Evolutionary conservation across 352 stramenopile species (phyloP), one percentile per base, ranked within the genome.

Genomic region (Proteromonas lacertae): DNA sequence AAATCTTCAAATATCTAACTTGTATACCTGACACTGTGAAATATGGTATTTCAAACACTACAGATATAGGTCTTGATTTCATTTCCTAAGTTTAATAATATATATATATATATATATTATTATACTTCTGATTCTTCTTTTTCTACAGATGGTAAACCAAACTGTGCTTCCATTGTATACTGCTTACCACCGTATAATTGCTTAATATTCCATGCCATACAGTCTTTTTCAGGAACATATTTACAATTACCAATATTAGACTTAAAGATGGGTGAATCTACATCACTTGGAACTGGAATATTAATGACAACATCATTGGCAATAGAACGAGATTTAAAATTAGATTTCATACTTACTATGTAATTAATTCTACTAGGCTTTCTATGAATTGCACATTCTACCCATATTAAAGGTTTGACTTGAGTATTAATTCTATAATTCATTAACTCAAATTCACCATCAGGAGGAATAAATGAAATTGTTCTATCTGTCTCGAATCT

Each of bases 221-320:
- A 72, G 55, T 99, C 80, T 39, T 83, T 78, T 53, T 96, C 86
- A 0, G 88, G 86, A 23, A 96, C 64, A 46, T 99, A 97, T 22
- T 76, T 90, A 7, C 96, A 84, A 17, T 61, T 88, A 19, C 86
- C 86, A 38, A 96, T 88, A 42, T 59, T 84, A 35, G 69, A 73
- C 54, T 97, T 96, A 59, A 97, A 97, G 43, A 68, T 88, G 5
- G 88, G 86, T 45, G 71, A 89, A 52, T 96, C 86, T 1, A 96
- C 84, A 59, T 99, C 86, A 10, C 41, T 38, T 18, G 84, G 86
- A 23, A 99, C 83, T 1, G 86, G 82, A 44, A 99, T 95, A 34
- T 92, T 78, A 46, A 99, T 97, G 56, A 97, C 82, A 13, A 99
- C 86, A 56, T 95, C 93, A 60, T 96, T 96, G 29, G 86, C 88